Base-by-base conservation (phyloP, 2,329 filamentous ascomycete genomes). In the Cladosporium halotolerans region DNA sequence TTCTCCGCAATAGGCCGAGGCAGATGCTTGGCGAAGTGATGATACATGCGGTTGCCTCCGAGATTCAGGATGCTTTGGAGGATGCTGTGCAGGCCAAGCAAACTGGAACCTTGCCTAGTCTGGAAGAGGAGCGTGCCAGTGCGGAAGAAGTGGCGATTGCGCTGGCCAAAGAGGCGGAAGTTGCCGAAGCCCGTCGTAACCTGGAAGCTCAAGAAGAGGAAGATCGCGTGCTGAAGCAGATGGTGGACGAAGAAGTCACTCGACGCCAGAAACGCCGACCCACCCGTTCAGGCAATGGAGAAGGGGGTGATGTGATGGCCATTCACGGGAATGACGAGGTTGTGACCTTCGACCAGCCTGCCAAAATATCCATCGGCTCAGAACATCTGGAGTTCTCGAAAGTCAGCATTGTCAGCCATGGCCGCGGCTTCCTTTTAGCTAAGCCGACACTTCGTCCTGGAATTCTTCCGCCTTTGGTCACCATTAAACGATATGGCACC, bases 111-210 rank as follows among this genome's bases (percentile, higher is more conserved):
- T 74, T 96, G 13, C 90, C 89, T 1, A 96, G 89, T 32, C 76
- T 97, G 6, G 89, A 95, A 64, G 89, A 95, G 63, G 91, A 97
- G 69, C 82, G 91, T 38, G 89, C 87, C 28, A 83, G 83, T 11
- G 89, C 95, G 57, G 88, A 95, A 71, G 86, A 86, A 18, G 82
- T 81, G 19, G 76, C 88, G 28, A 82, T 82, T 43, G 77, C 78
- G 63, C 71, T 81, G 48, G 86, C 77, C 0, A 72, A 71, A 54
- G 63, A 70, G 47, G 70, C 72, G 7, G 68, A 76, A 53, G 65
- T 73, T 52, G 68, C 72, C 32, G 64, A 72, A 8, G 65, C 66
- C 45, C 72, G 69, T 19, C 63, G 63, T 52, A 70, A 69, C 45
- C 63, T 63, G 14, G 69, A 74, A 44, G 69, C 54, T 2, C 63